A percentile compares a stretch with the other conserved stretches of the same genome.
Conservation (phyloP, 1,139 yeast genomes). For the Taphrina confusa region DNA sequence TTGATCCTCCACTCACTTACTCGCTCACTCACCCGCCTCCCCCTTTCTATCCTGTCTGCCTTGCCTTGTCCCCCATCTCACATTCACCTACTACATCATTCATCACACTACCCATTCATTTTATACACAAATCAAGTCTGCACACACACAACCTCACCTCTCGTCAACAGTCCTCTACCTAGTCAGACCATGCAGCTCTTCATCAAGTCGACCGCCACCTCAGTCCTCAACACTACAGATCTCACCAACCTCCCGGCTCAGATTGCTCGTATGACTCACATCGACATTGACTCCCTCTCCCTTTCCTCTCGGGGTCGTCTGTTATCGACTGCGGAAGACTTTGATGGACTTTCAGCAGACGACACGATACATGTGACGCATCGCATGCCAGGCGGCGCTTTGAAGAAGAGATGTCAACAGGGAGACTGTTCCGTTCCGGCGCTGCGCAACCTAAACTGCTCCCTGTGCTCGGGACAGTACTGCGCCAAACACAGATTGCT, state of each 20-base stretch:
- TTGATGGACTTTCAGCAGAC: conserved; percentile 1
- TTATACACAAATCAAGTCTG: neutral
- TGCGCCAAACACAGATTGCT: conserved; percentile 84
- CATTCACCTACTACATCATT: neutral
- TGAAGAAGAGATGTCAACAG: conserved; percentile 49
- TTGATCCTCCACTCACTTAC: too few relatives aligned
- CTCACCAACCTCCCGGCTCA: conserved; percentile 4
- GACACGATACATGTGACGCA: conserved; percentile 12
- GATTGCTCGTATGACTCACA: conserved; percentile 14
- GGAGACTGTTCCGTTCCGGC: conserved; percentile 65
- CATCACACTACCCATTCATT: neutral
- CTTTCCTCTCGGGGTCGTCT: conserved; percentile 23
- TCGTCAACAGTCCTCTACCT: neutral
- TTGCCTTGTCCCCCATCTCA: neutral
- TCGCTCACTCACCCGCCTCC: neutral
- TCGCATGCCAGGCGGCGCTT: conserved; percentile 27
- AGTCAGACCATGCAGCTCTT: conserved; percentile 30
- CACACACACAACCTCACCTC: too few relatives aligned
- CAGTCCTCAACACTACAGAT: conserved; percentile 15
- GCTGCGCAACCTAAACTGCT: conserved; percentile 84
- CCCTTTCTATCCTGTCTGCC: neutral
- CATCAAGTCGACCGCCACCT: conserved; percentile 12
- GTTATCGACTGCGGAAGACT: neutral
- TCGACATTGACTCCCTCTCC: conserved; percentile 7
- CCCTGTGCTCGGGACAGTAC: conserved; percentile 79